These are phyloP conservation scores for Penicillium coffeae DNA, from an alignment of 495 filamentous ascomycete species.

Conservation along the genomic window DNA sequence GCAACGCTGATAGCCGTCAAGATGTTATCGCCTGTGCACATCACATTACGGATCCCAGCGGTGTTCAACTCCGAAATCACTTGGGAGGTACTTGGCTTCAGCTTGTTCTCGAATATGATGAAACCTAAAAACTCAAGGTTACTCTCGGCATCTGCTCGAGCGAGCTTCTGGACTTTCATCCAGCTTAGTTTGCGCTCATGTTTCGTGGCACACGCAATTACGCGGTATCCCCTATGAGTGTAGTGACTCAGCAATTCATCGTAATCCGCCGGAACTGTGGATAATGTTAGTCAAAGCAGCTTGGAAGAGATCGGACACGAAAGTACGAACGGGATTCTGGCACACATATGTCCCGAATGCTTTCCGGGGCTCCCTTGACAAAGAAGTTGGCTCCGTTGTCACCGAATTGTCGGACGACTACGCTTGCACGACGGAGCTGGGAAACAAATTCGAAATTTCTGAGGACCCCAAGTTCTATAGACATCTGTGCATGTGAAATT, in stretches of 20 bases:
- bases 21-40: constrained; percentile 99
- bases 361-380: constrained; percentile 96
- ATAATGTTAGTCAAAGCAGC: constrained; percentile 6
- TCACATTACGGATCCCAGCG: constrained; percentile 84
- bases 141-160: constrained; percentile 75
- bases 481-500: constrained; percentile 18
- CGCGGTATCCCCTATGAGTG: constrained; percentile 90
- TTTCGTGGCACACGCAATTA: constrained; percentile 95
- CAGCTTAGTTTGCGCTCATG: constrained; percentile 81
- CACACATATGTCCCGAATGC: constrained; percentile 86
- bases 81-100: constrained; percentile 75
- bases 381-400: constrained; percentile 75
- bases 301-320: neutral
- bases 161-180: constrained; percentile 93
- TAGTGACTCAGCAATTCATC: constrained; percentile 84
- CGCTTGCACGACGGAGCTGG: constrained; percentile 88
- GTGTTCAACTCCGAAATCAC: constrained; percentile 79
- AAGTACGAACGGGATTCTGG: constrained; percentile 62
- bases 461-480: constrained; percentile 78
- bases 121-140: constrained; percentile 86
- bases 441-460: constrained; percentile 96
- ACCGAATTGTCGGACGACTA: constrained; percentile 83
- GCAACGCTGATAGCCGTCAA: constrained; percentile 96
- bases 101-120: constrained; percentile 97
- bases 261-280: constrained; percentile 78